Evolutionary conservation across 2,329 filamentous ascomycete genomes (phyloP).

Genomic region (Pseudogymnoascus sp.): DNA sequence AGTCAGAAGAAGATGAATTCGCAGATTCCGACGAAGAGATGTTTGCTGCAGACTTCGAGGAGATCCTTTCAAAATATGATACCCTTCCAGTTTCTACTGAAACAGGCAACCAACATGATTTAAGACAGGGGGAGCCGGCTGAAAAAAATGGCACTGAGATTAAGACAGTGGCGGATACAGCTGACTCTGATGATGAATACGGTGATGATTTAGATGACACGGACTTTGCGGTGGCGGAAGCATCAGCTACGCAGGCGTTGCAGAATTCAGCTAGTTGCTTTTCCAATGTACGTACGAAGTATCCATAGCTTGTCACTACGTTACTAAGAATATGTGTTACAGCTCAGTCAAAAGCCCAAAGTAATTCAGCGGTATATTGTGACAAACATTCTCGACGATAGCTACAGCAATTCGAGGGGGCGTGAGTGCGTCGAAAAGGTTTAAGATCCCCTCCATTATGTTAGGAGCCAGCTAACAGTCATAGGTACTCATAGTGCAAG

Average conservation of each 20-base stretch:
- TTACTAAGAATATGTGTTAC: slow-evolving; percentile 52
- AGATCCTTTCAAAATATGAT: slow-evolving; percentile 49
- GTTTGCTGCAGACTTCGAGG: slow-evolving; percentile 50
- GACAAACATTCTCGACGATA: slow-evolving; percentile 61
- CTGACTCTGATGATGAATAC: slow-evolving; percentile 64
- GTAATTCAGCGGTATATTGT: slow-evolving; percentile 83
- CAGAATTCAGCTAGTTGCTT: slow-evolving; percentile 29
- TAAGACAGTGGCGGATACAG: slow-evolving; percentile 33
- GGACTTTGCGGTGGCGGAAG: slow-evolving; percentile 71
- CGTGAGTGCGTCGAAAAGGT: slow-evolving; percentile 62
- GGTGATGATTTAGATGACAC: slow-evolving; percentile 55
- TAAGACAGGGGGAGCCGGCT: slow-evolving; percentile 11
- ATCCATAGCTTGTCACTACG: slow-evolving; percentile 25
- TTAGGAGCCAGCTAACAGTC: slow-evolving; percentile 5
- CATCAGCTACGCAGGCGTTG: slow-evolving; percentile 61
- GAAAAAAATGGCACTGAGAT: slow-evolving; percentile 19
- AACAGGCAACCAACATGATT: slow-evolving; percentile 12
- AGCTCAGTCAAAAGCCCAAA: slow-evolving; percentile 60
- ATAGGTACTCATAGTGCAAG: slow-evolving; percentile 73
- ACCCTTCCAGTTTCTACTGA: slow-evolving; percentile 23
- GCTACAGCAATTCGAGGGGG: slow-evolving; percentile 58
- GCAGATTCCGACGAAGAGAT: slow-evolving; percentile 59
- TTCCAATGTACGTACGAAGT: slow-evolving; percentile 46
- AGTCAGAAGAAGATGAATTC: slow-evolving; percentile 47
- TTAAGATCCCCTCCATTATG: background rate